phyloP scores from a whole-genome alignment of 2,329 filamentous ascomycete genomes.

The Xylariales sp. region DNA sequence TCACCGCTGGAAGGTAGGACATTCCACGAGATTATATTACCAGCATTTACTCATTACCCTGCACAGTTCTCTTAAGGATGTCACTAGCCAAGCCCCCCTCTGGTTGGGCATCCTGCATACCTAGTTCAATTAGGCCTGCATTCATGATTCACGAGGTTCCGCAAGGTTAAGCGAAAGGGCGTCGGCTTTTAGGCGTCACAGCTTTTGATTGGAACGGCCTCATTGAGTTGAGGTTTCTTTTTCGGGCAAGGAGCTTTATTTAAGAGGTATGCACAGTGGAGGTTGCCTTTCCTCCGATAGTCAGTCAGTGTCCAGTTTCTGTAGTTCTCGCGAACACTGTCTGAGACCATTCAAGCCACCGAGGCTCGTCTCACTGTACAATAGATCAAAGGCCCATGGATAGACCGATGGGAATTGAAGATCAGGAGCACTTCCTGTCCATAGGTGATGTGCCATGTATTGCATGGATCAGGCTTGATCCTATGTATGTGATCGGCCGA shows the following conservation, averaged over 20 bases:
- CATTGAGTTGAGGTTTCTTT: too few species aligned
- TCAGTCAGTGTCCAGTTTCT: too few species aligned
- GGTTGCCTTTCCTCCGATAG: not conserved
- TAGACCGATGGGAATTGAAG: not conserved
- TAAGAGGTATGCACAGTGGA: not conserved
- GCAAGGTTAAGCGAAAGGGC: slow-evolving; percentile 6
- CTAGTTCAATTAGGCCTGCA: too few species aligned
- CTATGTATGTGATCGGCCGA: too few species aligned
- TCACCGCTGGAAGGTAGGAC: slow-evolving; percentile 65
- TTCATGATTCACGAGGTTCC: slow-evolving; percentile 6
- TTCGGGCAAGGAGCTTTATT: too few species aligned
- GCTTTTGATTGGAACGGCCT: slow-evolving; percentile 1
- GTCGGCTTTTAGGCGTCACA: slow-evolving; percentile 1
- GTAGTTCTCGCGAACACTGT: slow-evolving; percentile 3
- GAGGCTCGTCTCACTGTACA: slow-evolving; percentile 3
- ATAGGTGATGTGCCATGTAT: too few species aligned
- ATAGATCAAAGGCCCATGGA: slow-evolving; percentile 3
- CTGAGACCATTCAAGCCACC: not conserved
- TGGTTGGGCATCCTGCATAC: not conserved
- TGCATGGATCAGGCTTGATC: too few species aligned
- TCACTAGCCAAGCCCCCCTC: not conserved
- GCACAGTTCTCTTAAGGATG: slow-evolving; percentile 24
- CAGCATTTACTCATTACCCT: slow-evolving; percentile 5
- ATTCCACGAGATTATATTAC: slow-evolving; percentile 15
- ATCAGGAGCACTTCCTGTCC: too few species aligned